These are phyloP conservation scores for Tephrocybe sp. DNA, from an alignment of 768 basidiomycete genomes.

Conservation along the genomic window DNA sequence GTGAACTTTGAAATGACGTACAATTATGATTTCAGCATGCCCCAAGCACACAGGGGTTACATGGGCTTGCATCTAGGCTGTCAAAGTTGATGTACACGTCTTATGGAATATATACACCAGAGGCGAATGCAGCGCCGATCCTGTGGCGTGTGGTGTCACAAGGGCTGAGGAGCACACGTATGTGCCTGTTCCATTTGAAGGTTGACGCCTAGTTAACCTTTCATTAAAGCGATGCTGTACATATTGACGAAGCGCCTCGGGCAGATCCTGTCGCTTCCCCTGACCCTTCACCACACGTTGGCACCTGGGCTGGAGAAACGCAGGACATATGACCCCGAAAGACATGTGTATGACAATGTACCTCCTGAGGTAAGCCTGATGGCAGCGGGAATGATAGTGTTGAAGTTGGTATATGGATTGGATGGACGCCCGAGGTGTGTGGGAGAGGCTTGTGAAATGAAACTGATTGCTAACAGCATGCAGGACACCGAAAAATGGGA, in stretches of 20 bases:
- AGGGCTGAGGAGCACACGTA: conserved; percentile 72
- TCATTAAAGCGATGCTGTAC: conserved; percentile 59
- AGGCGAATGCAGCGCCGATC: conserved; percentile 70
- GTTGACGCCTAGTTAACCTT: conserved; percentile 16
- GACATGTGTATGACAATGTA: conserved; percentile 58
- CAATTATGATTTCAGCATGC: conserved; percentile 54
- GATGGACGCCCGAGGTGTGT: conserved; percentile 62
- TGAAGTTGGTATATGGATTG: conserved; percentile 85
- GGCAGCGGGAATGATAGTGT: conserved; percentile 59
- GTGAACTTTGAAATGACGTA: background rate
- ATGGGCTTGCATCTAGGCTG: conserved; percentile 58
- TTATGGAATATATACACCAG: conserved; percentile 67
- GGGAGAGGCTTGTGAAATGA: conserved; percentile 14
- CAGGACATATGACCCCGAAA: conserved; percentile 37
- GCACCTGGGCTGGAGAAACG: conserved; percentile 37
- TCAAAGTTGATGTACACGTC: conserved; percentile 50
- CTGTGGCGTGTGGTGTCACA: conserved; percentile 70
- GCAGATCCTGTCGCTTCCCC: conserved; percentile 51
- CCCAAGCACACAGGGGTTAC: conserved; percentile 56
- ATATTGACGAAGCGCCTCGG: conserved; percentile 58
- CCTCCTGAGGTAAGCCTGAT: conserved; percentile 67
- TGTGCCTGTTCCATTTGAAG: conserved; percentile 16
- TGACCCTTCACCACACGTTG: conserved; percentile 57
- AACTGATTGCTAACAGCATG: conserved; percentile 3
- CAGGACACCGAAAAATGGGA: conserved; percentile 41